Percentiles rank a stretch among this genome's conserved stretches.
Evolutionary conservation across 75 land plant genomes (phyloP).

Genomic region (Selaginella tamariscina): DNA sequence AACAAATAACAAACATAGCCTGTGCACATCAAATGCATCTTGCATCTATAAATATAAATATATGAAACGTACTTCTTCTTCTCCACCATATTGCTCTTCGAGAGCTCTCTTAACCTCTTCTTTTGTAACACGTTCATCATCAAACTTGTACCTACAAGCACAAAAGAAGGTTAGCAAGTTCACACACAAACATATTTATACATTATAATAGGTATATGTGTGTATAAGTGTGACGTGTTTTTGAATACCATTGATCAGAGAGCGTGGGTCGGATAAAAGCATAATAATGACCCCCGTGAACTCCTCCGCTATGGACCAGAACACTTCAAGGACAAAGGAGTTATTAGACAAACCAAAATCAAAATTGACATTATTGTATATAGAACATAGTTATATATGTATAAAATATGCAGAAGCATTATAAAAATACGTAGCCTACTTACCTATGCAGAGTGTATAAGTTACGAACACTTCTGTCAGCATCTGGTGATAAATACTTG

Average conservation of each 20-base stretch:
- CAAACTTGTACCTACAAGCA: constrained; percentile 78
- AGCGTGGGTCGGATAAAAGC: constrained; percentile 90
- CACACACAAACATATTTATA: too few species aligned
- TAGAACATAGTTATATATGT: too few species aligned
- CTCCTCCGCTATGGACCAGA: constrained; percentile 94
- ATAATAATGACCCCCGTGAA: constrained; percentile 95
- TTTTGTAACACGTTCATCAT: constrained; percentile 96
- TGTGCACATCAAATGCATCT: background rate
- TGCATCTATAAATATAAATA: background rate
- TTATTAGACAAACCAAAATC: too few species aligned
- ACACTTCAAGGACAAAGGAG: constrained; percentile 66
- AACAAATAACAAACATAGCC: background rate
- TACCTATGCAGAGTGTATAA: constrained; percentile 87
- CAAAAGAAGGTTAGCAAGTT: background rate
- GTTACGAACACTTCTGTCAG: constrained; percentile 83
- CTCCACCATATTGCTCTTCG: constrained; percentile 98
- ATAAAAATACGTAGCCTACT: background rate
- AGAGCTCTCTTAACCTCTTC: constrained; percentile 83
- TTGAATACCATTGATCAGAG: constrained; percentile 91
- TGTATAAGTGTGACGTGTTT: too few species aligned
- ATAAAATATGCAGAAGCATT: background rate
- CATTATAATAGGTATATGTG: too few species aligned
- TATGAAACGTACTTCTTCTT: constrained; percentile 65
- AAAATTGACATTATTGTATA: too few species aligned
- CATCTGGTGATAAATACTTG: constrained; percentile 87